Evolutionary conservation across 352 stramenopile species (phyloP), one percentile per base, ranked within the genome.

Genomic region (Phytophthora palmivora): DNA sequence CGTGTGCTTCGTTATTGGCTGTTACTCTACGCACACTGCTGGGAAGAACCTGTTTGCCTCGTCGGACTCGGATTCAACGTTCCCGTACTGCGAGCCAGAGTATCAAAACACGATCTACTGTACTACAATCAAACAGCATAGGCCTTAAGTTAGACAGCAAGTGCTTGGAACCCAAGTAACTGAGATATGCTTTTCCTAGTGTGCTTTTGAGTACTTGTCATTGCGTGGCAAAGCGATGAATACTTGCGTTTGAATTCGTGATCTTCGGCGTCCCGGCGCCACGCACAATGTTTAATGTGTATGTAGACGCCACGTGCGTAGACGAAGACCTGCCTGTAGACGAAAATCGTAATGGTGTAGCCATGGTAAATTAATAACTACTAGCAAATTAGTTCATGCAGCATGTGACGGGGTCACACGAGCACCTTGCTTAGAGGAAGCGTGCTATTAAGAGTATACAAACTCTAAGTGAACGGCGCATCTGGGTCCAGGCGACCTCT

Each of bases 1-100:
- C 0, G 58, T 80, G 21, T 79, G 71, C 19, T 55, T 52, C 7
- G 30, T 63, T 14, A 50, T 81, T 14, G 71, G 70, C 19, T 64
- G 59, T n/a, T 85, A 82, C 53, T 72, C 76, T 18, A 76, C 68
- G 12, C 70, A 73, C 44, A 71, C 48, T 24, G 63, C 66, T 7
- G 70, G 62, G n/a, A n/a, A n/a, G n/a, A n/a, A n/a, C n/a, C n/a
- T n/a, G n/a, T 79, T 81, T 42, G 68, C 62, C 2, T 67, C 74
- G 26, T 61, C 48, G 1, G 56, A 69, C 16, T 39, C 45, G 4
- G 63, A 41, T 15, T 3, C 24, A 28, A 52, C 42, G 14, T 78
- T 76, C 43, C 61, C 66, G 15, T 78, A 71, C 58, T 87, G 77
- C 53, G 59, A 54, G 16, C 61, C 48, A 7, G 44, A 58, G 44